These are phyloP conservation scores for Schwanniomyces pseudopolymorphus DNA, from an alignment of 805 yeast genomes.

Conservation along the genomic window DNA sequence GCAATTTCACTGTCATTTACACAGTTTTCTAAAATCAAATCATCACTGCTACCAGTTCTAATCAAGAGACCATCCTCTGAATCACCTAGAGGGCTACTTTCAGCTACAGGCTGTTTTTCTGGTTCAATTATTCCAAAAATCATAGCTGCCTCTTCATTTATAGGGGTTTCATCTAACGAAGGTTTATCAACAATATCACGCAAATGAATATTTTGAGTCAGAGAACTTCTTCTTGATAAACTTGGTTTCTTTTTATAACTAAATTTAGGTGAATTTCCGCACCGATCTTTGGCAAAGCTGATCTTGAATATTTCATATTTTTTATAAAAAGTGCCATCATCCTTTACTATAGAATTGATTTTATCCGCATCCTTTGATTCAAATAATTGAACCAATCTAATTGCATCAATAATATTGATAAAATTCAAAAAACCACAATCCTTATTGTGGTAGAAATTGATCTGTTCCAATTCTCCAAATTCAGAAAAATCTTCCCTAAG, in stretches of 20 bases:
- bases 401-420: constrained; percentile 60
- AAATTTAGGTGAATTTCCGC: constrained; percentile 70
- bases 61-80: neutral
- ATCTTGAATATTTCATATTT: constrained; percentile 57
- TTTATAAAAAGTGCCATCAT: constrained; percentile 31
- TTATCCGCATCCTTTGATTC: constrained; percentile 29
- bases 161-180: constrained; percentile 11
- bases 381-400: constrained; percentile 60
- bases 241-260: constrained; percentile 41
- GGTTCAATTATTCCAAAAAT: constrained; percentile 43
- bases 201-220: neutral
- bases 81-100: neutral
- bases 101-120: constrained; percentile 2
- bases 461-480: constrained; percentile 76
- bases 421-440: constrained; percentile 78
- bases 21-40: neutral
- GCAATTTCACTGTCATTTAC: neutral
- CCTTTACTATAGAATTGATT: constrained; percentile 39
- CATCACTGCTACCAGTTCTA: neutral
- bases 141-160: constrained; percentile 42
- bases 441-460: constrained; percentile 65
- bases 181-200: neutral
- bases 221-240: constrained; percentile 4
- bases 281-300: constrained; percentile 75
- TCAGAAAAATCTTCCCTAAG: constrained; percentile 58